Base-by-base conservation (phyloP, 1,284 basidiomycete species). In the Sporisorium iseilematis-ciliati region DNA sequence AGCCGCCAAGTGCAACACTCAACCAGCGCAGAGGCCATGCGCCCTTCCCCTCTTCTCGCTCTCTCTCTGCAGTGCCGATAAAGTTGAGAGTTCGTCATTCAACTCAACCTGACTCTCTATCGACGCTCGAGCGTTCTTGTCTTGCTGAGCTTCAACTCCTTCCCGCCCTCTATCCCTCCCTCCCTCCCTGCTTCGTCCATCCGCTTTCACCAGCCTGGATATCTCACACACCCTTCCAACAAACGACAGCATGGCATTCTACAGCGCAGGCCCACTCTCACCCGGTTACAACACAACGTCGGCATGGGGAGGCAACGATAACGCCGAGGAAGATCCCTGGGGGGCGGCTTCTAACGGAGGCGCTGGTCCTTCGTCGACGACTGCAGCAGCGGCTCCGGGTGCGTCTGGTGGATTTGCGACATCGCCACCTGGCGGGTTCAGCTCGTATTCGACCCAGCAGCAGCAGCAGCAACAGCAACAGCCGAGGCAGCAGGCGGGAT, bases 271-370 rank as follows among this genome's bases (percentile, higher is more conserved):
- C 18, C 74, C 74, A 16, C 63, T 76, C 35, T 72, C 74, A 1
- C 74, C 74, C 18, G 65, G 74, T 46, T 73, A 76, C 57, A 68
- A 65, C 46, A 59, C 74, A 52, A 69, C 74, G 41, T 65, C 67
- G 57, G 73, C 73, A 10, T 76, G 74, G 74, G 74, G 69, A 41
- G 74, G 69, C 57, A 67, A 57, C 58, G 74, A 76, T 41, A 67
- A 61, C 61, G 55, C 57, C 45, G 75, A 75, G 40, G 72, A 71
- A 2, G 75, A 78, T 57, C 75, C 75, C 8, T 78, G 75, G 75
- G 75, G 75, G 75, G 75, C 58, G 14, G 72, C 67, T 41, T 55
- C 72, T n/a, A 56, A 59, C 18, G 48, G 48, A 1, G 46, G 14
- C 6, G 45, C 8, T 31, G 26, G 26, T 12, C 1, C 48, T 18